A percentile compares a stretch with the other conserved stretches of the same genome.
phyloP scores from a whole-genome alignment of 345 rosid genomes.

The Eucalyptus pauciflora region DNA sequence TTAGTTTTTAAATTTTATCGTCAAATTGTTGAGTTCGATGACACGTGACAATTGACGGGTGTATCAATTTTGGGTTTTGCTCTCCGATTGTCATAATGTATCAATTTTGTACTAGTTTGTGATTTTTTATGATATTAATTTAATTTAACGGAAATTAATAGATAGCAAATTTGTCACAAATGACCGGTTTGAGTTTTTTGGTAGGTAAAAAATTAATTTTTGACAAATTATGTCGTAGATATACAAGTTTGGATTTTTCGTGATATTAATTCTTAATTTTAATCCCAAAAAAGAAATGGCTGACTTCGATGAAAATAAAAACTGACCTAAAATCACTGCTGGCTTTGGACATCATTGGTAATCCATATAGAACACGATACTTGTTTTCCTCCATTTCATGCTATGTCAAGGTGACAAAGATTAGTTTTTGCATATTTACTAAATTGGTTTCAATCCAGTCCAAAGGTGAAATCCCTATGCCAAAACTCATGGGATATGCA shows the following conservation, averaged over 20 bases:
- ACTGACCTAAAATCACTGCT: background rate
- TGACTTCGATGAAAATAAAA: background rate
- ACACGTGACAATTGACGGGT: accelerated
- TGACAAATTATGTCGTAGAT: accelerated
- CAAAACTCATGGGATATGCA: background rate
- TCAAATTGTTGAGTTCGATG: too few species aligned
- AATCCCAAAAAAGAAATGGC: background rate
- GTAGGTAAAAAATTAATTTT: too few species aligned
- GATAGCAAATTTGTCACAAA: too few species aligned
- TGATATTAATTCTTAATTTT: background rate
- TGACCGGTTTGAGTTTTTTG: background rate
- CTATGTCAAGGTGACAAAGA: background rate
- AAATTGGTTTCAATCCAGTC: background rate
- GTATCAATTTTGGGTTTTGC: accelerated
- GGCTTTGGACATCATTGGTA: background rate
- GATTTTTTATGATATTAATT: too few species aligned
- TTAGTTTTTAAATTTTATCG: too few species aligned
- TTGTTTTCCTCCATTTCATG: background rate
- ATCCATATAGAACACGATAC: background rate
- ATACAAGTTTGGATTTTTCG: too few species aligned
- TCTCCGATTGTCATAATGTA: accelerated
- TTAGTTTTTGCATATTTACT: background rate
- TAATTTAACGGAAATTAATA: too few species aligned
- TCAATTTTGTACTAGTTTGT: too few species aligned
- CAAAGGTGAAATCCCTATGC: background rate